These are phyloP conservation scores for Coemansia sp. DNA, from an alignment of 192 early-diverging fungal genomes.

Conservation along the genomic window DNA sequence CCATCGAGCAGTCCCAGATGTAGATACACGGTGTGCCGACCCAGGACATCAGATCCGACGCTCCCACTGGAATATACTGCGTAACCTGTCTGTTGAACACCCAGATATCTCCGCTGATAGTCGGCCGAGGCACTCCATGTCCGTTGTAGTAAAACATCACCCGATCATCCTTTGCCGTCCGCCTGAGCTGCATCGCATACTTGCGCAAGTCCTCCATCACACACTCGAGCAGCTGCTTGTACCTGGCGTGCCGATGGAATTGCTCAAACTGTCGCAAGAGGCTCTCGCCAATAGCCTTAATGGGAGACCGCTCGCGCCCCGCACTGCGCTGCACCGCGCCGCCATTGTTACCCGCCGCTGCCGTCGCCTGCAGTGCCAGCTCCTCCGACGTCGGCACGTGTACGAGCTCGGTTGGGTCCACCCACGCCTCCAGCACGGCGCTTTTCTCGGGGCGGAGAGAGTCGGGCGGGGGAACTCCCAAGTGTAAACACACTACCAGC, in stretches of 20 bases:
- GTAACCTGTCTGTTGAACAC: conserved; percentile 97
- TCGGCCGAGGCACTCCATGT: conserved; percentile 95
- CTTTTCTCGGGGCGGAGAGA: conserved; percentile 81
- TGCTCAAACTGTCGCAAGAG: conserved; percentile 93
- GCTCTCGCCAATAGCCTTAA: conserved; percentile 72
- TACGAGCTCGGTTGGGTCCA: conserved; percentile 77
- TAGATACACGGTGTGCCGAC: conserved; percentile 94
- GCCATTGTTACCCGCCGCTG: not conserved
- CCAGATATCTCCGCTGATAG: conserved; percentile 94
- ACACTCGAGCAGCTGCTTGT: conserved; percentile 83
- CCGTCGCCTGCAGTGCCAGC: conserved; percentile 69
- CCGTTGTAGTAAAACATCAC: conserved; percentile 98
- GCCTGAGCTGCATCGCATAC: conserved; percentile 74
- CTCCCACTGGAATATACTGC: conserved; percentile 94
- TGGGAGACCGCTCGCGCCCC: conserved; percentile 22
- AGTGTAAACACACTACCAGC: conserved; percentile 89
- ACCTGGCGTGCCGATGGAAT: conserved; percentile 80
- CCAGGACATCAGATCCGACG: conserved; percentile 91
- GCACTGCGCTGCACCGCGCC: conserved; percentile 10
- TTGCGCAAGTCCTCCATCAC: conserved; percentile 93
- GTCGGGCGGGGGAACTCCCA: conserved; percentile 95
- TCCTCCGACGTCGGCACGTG: conserved; percentile 56
- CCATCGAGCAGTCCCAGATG: conserved; percentile 94
- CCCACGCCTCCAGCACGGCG: conserved; percentile 93
- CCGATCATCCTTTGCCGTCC: conserved; percentile 88